Evolutionary conservation across 208 protist species (phyloP).

Genomic region (Trypanosoma scelopori): DNA sequence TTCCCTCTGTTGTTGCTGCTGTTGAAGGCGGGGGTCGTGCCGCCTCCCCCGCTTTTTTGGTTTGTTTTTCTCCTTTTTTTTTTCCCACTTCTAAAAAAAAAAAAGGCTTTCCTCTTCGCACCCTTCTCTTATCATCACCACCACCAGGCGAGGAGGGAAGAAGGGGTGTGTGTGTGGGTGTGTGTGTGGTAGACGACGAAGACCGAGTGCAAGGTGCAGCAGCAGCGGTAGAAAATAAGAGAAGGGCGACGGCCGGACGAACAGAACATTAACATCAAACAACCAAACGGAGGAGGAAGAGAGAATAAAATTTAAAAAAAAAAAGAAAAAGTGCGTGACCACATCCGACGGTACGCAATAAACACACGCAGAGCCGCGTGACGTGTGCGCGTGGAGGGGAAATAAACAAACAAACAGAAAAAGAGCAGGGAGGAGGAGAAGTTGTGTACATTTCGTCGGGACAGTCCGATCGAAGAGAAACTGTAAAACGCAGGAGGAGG

Average conservation of each 20-base stretch:
- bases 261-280: not conserved
- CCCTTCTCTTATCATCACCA: not conserved
- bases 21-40: too few species aligned
- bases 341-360: not conserved
- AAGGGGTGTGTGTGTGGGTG: not conserved
- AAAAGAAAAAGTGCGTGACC: not conserved
- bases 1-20: not conserved
- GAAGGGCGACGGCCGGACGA: too few species aligned
- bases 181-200: not conserved
- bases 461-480: constrained; percentile 16
- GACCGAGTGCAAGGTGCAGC: constrained; percentile 5
- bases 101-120: not conserved
- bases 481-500: constrained; percentile 5
- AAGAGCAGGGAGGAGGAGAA: too few species aligned
- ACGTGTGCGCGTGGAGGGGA: not conserved
- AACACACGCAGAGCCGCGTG: not conserved
- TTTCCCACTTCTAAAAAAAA: too few species aligned
- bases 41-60: not conserved
- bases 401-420: constrained; percentile 25
- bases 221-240: too few species aligned
- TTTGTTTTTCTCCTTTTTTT: constrained; percentile 1
- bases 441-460: not conserved
- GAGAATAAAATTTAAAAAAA: constrained; percentile 11
- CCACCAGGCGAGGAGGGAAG: too few species aligned
- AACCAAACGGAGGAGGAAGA: constrained; percentile 3